phyloP scores from a whole-genome alignment of 2,329 filamentous ascomycete species.

The Aspergillaceae sp. region DNA sequence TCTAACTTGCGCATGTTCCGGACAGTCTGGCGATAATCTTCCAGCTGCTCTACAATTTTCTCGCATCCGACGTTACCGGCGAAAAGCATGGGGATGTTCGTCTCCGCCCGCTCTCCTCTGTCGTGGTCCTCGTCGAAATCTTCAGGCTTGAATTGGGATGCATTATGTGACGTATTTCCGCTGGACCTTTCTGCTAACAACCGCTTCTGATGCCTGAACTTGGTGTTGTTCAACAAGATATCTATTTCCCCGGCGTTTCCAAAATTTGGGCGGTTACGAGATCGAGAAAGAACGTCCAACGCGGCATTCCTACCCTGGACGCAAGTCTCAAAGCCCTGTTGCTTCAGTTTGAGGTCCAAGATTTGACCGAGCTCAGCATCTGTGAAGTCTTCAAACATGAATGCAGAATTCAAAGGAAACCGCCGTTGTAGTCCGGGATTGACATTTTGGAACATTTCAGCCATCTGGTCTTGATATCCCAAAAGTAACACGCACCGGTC shows the following conservation, averaged over 20 bases:
- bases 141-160: constrained; percentile 9
- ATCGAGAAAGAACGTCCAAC: constrained; percentile 52
- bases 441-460: constrained; percentile 62
- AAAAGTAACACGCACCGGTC: constrained; percentile 64
- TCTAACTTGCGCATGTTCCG: constrained; percentile 43
- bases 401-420: constrained; percentile 56
- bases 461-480: constrained; percentile 62
- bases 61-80: constrained; percentile 52
- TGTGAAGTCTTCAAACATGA: constrained; percentile 61
- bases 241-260: constrained; percentile 70
- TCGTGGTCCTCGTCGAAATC: constrained; percentile 56
- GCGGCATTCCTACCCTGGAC: constrained; percentile 46
- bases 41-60: constrained; percentile 44
- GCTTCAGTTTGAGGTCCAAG: constrained; percentile 54
- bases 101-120: constrained; percentile 40
- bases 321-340: constrained; percentile 47
- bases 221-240: constrained; percentile 53
- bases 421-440: constrained; percentile 62
- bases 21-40: constrained; percentile 47
- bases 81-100: constrained; percentile 49
- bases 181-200: constrained; percentile 11
- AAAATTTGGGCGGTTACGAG: constrained; percentile 54
- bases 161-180: constrained; percentile 7
- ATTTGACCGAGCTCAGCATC: constrained; percentile 52
- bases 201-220: constrained; percentile 43